Evolutionary conservation across 352 stramenopile species (phyloP).

Genomic region (Globisporangium takayamanum): DNA sequence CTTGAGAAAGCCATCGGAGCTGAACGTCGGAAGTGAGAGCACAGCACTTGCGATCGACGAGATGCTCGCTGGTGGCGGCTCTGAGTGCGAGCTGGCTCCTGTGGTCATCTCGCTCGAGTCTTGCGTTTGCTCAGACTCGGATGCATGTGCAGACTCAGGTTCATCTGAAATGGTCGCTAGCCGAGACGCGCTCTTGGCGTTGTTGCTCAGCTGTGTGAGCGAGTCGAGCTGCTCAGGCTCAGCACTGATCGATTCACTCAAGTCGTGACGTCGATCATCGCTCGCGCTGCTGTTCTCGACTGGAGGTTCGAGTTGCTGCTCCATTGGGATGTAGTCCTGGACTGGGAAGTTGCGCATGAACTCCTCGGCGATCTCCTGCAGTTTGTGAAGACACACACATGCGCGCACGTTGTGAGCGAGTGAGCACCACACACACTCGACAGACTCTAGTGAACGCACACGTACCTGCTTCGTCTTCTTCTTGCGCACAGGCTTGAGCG

Average conservation of each 20-base stretch:
- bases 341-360: conserved; percentile 65
- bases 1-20: conserved; percentile 26
- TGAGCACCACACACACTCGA: too few relatives aligned
- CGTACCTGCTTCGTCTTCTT: conserved; percentile 14
- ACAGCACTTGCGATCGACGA: conserved; percentile 49
- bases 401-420: background rate
- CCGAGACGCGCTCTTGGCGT: too few relatives aligned
- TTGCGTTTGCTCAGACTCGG: too few relatives aligned
- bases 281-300: background rate
- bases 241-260: too few relatives aligned
- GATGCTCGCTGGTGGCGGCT: background rate
- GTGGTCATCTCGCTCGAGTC: too few relatives aligned
- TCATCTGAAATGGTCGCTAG: too few relatives aligned
- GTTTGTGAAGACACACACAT: too few relatives aligned
- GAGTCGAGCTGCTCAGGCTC: too few relatives aligned
- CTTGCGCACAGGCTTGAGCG: background rate
- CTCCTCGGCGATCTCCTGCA: conserved; percentile 38
- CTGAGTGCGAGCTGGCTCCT: too few relatives aligned
- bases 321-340: conserved; percentile 57
- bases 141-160: too few relatives aligned
- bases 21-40: conserved; percentile 43
- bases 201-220: too few relatives aligned
- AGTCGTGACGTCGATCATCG: background rate
- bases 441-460: background rate
- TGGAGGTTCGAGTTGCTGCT: background rate